These are phyloP conservation scores for Rubroboletus pulcherrimus DNA, from an alignment of 768 basidiomycete species.

Conservation along the genomic window DNA sequence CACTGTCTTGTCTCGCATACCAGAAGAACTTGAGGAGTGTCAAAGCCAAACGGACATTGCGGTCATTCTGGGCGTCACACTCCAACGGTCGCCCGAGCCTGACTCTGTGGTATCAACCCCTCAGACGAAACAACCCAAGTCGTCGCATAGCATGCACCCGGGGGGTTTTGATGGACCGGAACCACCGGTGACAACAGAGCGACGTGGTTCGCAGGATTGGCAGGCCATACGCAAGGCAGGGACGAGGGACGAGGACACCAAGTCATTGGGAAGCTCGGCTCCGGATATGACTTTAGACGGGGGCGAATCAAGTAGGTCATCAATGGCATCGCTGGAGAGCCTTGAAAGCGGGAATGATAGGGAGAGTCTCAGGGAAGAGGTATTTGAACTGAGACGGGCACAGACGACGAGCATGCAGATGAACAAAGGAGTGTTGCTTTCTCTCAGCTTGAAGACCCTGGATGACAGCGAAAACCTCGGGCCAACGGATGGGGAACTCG, in stretches of 20 bases:
- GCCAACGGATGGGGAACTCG: not conserved
- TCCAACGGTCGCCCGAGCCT: constrained; percentile 14
- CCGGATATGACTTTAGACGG: constrained; percentile 27
- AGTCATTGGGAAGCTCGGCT: constrained; percentile 18
- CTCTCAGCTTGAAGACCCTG: constrained; percentile 21
- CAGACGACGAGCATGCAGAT: constrained; percentile 50
- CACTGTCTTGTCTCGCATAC: constrained; percentile 24
- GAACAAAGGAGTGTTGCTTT: constrained; percentile 44
- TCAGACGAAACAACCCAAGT: not conserved
- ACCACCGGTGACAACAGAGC: not conserved
- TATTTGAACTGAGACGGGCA: constrained; percentile 44
- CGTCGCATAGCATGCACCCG: not conserved
- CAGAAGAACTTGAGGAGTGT: constrained; percentile 27
- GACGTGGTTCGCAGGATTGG: not conserved
- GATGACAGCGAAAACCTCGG: constrained; percentile 3
- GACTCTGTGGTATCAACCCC: not conserved
- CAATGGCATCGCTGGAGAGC: constrained; percentile 25
- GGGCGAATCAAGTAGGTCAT: constrained; percentile 22
- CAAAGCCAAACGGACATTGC: constrained; percentile 20
- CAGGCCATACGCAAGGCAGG: not conserved
- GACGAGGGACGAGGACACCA: constrained; percentile 14
- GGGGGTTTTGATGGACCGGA: not conserved
- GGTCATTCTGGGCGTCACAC: constrained; percentile 7
- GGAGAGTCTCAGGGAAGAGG: constrained; percentile 27
- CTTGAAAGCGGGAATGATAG: constrained; percentile 10